These are phyloP conservation scores for Metschnikowia amazonensis DNA, from an alignment of 805 yeast genomes.

Conservation along the genomic window DNA sequence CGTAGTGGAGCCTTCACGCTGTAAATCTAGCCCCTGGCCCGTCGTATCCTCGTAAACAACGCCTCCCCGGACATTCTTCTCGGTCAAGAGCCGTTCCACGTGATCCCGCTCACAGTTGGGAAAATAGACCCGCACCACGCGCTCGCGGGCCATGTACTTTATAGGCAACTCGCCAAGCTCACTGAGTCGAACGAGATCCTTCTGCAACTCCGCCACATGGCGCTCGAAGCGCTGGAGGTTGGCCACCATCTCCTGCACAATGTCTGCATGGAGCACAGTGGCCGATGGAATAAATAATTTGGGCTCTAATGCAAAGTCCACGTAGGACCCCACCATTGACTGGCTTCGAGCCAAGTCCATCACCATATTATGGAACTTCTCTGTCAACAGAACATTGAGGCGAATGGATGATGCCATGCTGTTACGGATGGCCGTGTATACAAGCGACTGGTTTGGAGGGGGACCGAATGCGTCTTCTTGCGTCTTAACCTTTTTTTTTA, in stretches of 20 bases:
- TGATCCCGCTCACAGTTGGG: conserved; percentile 63
- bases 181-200: conserved; percentile 42
- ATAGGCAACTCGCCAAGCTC: conserved; percentile 68
- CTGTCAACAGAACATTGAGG: conserved; percentile 28
- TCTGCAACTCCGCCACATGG: conserved; percentile 40
- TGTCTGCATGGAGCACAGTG: conserved; percentile 30
- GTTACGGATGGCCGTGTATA: neutral
- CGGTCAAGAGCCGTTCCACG: conserved; percentile 54
- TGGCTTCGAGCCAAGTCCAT: conserved; percentile 15
- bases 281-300: conserved; percentile 29
- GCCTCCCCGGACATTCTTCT: conserved; percentile 58
- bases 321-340: conserved; percentile 19
- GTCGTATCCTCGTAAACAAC: conserved; percentile 39
- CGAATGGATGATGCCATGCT: conserved; percentile 18
- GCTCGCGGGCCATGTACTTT: conserved; percentile 39
- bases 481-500: conserved; percentile 12
- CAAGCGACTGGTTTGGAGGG: neutral
- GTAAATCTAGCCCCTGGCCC: neutral
- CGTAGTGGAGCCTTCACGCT: conserved; percentile 9
- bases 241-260: conserved; percentile 21
- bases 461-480: conserved; percentile 5
- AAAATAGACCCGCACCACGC: conserved; percentile 52
- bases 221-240: conserved; percentile 29
- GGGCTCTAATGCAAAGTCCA: conserved; percentile 33
- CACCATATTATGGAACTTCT: conserved; percentile 19